Evolutionary conservation across 345 rosid species (phyloP), one percentile per base, ranked within the genome.

Genomic region (Salix purpurea): DNA sequence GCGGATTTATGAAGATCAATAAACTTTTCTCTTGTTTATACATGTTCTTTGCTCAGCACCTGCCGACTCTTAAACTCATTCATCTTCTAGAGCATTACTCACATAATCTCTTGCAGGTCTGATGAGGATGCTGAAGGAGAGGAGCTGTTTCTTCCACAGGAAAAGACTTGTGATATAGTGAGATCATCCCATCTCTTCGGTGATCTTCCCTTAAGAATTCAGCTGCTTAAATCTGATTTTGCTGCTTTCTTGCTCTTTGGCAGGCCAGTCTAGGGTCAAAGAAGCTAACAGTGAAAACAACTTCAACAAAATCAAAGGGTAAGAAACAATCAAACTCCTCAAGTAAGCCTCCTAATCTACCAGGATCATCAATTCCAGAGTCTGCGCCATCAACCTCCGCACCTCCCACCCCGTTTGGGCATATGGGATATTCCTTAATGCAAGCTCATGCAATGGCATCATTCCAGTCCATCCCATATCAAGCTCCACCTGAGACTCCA

Each of bases 111-210:
- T 64, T 80, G 74, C 87, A 89, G 92, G 84, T 81, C 81, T 73
- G 88, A 89, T 70, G 79, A 82, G 68, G 89, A 86, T 72, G 88
- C 90, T 13, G 83, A 83, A 64, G 86, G 84, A 21, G 89, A 87
- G 71, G 80, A 84, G 42, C 58, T 89, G 56, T 86, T 89, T 83
- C 85, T 80, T 64, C 67, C 82, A 32, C 85, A 77, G 65, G 65
- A 73, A 24, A 7, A 56, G 60, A 69, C 70, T 65, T 36, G 48
- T 23, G 66, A 83, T 64, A 74, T 37, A 5, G 90, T 89, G 86
- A 86, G 83, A 18, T 69, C 34, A 13, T 6, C 16, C 3, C 46
- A 54, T 69, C 62, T 26, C 44, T 40, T 40, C 3, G 44, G 44
- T 11, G 44, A 40, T 40, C 44, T 40, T 12, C 44, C 10, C 44